Evolutionary conservation across 371 early-diverging fungal genomes (phyloP).

Genomic region (Mucor racemosus): DNA sequence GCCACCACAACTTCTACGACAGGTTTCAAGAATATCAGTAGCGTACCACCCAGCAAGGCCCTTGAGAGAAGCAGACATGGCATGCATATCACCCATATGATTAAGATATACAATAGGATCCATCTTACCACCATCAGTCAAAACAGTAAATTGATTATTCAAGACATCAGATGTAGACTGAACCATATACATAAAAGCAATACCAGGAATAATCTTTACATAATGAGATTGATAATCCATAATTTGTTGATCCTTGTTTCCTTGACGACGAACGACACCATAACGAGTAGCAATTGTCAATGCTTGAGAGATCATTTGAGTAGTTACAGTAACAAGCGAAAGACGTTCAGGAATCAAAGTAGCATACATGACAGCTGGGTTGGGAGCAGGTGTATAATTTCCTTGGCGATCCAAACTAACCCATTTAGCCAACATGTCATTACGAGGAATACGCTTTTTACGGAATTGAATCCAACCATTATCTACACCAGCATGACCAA

Average conservation of each 20-base stretch:
- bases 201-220: constrained; percentile 58
- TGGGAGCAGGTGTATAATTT: constrained; percentile 59
- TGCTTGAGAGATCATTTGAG: constrained; percentile 52
- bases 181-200: constrained; percentile 64
- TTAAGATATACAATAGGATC: constrained; percentile 52
- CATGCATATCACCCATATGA: constrained; percentile 67
- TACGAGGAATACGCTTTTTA: constrained; percentile 83
- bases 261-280: constrained; percentile 70
- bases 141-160: constrained; percentile 35
- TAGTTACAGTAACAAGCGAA: constrained; percentile 45
- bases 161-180: constrained; percentile 24
- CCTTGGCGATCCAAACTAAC: constrained; percentile 67
- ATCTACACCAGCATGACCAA: constrained; percentile 83
- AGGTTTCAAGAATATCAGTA: constrained; percentile 63
- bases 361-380: constrained; percentile 65
- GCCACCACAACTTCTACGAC: constrained; percentile 65
- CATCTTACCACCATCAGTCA: constrained; percentile 50
- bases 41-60: constrained; percentile 62
- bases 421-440: constrained; percentile 80
- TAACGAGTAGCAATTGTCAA: constrained; percentile 72
- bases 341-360: constrained; percentile 73
- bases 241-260: constrained; percentile 68
- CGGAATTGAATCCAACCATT: constrained; percentile 96
- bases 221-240: constrained; percentile 74
- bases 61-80: constrained; percentile 62